Conservation (phyloP, 257 asterid genomes). For the Solanum infundibuliforme region DNA sequence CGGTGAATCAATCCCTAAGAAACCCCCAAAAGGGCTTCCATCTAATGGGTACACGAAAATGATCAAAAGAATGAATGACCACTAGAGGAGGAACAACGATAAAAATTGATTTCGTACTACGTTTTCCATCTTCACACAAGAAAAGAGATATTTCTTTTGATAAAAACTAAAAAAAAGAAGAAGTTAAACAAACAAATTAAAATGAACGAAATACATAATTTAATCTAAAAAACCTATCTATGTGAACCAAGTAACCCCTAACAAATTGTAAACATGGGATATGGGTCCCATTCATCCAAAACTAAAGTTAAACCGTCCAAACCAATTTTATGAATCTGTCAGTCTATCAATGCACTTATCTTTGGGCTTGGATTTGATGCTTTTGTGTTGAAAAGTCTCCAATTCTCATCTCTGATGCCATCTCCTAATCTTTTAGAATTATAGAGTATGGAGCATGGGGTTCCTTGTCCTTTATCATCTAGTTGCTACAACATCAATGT, state of each 20-base stretch:
- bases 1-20: neutral
- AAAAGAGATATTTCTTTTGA: no score
- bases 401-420: neutral
- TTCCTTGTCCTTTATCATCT: neutral
- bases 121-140: no score
- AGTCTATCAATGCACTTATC: neutral
- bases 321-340: neutral
- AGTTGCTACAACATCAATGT: neutral
- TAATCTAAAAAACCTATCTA: neutral
- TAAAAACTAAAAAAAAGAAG: no score
- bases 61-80: neutral
- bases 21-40: neutral
- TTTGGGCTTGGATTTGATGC: neutral
- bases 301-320: neutral
- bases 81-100: neutral
- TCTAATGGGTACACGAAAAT: neutral
- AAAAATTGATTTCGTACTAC: no score
- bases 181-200: no score
- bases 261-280: neutral
- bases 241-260: neutral
- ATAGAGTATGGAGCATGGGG: neutral
- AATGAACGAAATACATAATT: neutral
- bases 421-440: neutral
- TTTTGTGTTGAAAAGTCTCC: neutral
- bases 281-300: neutral